phyloP scores from a whole-genome alignment of 129 eudicot species.

The Lactuca sativa region DNA sequence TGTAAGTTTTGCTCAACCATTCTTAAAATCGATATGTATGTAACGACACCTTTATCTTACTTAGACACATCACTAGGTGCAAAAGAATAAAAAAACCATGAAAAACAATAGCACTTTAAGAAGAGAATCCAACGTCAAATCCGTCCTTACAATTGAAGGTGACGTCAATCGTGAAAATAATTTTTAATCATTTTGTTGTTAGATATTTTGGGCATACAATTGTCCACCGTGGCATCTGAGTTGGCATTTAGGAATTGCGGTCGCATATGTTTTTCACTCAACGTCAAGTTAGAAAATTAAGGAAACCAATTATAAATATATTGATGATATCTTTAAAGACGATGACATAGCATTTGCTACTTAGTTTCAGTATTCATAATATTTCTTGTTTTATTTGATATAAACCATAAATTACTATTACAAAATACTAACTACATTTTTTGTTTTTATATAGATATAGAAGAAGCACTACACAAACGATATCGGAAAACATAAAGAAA shows the following conservation, averaged over 20 bases:
- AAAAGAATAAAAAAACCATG: too few relatives aligned
- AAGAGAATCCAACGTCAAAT: too few relatives aligned
- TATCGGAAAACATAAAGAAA: not conserved
- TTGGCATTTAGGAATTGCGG: not conserved
- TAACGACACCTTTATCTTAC: too few relatives aligned
- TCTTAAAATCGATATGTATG: too few relatives aligned
- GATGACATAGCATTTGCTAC: not conserved
- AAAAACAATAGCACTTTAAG: too few relatives aligned
- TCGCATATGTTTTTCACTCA: not conserved
- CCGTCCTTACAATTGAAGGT: too few relatives aligned
- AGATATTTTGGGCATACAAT: not conserved
- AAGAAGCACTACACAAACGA: not conserved
- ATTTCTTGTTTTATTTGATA: not conserved
- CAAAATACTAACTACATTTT: not conserved
- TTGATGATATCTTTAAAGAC: too few relatives aligned
- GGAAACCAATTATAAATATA: too few relatives aligned
- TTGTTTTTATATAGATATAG: not conserved
- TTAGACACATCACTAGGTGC: too few relatives aligned
- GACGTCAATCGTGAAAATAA: not conserved
- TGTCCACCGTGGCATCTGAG: not conserved
- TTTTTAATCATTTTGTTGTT: not conserved
- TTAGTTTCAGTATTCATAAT: not conserved
- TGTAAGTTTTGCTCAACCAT: too few relatives aligned
- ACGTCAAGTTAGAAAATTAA: not conserved
- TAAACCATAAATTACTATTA: too few relatives aligned